Percentiles rank a stretch among this genome's conserved stretches.
Evolutionary conservation across 176 grass and related monocot species (phyloP).

Genomic region (Poa pratensis): DNA sequence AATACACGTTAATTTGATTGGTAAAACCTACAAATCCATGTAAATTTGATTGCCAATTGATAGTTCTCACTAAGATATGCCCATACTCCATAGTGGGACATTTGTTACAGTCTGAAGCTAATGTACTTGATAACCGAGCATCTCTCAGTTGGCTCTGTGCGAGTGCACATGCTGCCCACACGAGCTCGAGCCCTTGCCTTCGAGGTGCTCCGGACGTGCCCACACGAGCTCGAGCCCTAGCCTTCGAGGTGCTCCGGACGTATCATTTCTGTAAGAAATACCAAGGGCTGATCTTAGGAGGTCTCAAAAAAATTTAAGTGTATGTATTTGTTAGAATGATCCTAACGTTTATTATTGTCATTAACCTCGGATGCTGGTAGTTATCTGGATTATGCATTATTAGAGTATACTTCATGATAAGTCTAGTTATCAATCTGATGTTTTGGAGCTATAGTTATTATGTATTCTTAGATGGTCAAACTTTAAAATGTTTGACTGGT

Average conservation of each 20-base stretch:
- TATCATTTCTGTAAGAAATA: not conserved
- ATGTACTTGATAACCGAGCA: not conserved
- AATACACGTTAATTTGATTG: constrained; percentile 2
- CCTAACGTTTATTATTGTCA: not conserved
- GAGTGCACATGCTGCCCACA: not conserved
- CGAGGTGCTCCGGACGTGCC: not conserved
- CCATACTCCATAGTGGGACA: not conserved
- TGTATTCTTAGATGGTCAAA: not conserved
- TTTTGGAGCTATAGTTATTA: not conserved
- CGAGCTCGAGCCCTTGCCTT: not conserved
- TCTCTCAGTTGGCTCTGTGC: not conserved
- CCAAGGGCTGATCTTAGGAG: not conserved
- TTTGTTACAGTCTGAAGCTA: not conserved
- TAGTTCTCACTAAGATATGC: not conserved
- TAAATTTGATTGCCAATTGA: not conserved
- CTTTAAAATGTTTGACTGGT: not conserved
- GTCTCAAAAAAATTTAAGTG: not conserved
- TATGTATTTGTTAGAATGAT: not conserved
- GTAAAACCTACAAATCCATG: not conserved
- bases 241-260: not conserved
- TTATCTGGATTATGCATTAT: constrained; percentile 4
- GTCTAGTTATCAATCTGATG: not conserved
- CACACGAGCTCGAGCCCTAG: not conserved
- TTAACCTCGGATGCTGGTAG: not conserved
- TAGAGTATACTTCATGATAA: not conserved